Percentiles rank a stretch among this genome's conserved stretches.
Conservation (phyloP, 108 stramenopile genomes). For the Pinguiococcus pyrenoidosus region DNA sequence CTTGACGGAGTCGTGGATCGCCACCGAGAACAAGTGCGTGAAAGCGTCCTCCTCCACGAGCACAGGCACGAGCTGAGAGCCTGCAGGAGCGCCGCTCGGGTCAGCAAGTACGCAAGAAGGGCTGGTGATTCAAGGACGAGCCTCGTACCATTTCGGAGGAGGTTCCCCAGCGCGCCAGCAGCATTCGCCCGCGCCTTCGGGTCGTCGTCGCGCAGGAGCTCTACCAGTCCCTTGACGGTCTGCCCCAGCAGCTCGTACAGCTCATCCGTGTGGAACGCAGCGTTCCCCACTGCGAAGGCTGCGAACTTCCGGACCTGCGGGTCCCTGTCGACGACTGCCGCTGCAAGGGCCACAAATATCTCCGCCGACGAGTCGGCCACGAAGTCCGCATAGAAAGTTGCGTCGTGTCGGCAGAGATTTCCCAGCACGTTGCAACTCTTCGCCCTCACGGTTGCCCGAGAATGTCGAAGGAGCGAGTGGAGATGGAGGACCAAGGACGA, state of each 20-base stretch:
- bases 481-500: background rate
- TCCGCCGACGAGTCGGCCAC: background rate
- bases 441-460: slow-evolving; percentile 21
- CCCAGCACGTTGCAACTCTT: slow-evolving; percentile 44
- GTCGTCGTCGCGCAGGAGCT: slow-evolving; percentile 19
- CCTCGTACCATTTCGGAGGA: slow-evolving; percentile 25
- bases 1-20: slow-evolving; percentile 4
- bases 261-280: slow-evolving; percentile 35
- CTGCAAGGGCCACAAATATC: background rate
- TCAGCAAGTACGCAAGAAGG: background rate
- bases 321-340: slow-evolving; percentile 19
- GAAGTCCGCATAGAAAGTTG: slow-evolving; percentile 20
- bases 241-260: slow-evolving; percentile 27
- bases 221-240: slow-evolving; percentile 17
- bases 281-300: slow-evolving; percentile 46
- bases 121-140: no score
- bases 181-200: slow-evolving; percentile 45
- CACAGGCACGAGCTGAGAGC: slow-evolving; percentile 7
- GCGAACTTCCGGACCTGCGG: slow-evolving; percentile 36
- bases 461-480: slow-evolving; percentile 12
- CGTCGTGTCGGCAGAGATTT: slow-evolving; percentile 42
- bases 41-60: slow-evolving; percentile 9
- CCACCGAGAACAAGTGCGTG: slow-evolving; percentile 9
- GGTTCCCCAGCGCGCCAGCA: slow-evolving; percentile 43
- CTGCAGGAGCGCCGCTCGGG: slow-evolving; percentile 37